These are phyloP conservation scores for Usnea hakonensis DNA, from an alignment of 495 filamentous ascomycete species.

Conservation along the genomic window DNA sequence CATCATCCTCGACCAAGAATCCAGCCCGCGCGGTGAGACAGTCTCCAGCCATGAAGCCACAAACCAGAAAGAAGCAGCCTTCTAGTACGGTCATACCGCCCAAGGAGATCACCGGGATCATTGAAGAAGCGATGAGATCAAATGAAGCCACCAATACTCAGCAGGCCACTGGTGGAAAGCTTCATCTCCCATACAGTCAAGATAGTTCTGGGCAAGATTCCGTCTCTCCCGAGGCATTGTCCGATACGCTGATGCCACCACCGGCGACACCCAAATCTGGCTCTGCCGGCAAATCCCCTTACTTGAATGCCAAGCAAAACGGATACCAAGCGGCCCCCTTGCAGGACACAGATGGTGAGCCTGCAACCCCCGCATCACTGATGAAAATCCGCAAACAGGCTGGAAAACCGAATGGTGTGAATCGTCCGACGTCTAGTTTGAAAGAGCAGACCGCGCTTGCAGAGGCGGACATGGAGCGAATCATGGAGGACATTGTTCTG, in stretches of 20 bases:
- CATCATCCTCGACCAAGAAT: slow-evolving; percentile 36
- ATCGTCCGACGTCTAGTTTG: slow-evolving; percentile 34
- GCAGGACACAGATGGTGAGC: slow-evolving; percentile 31
- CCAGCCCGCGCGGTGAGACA: slow-evolving; percentile 51
- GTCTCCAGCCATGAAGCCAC: slow-evolving; percentile 79
- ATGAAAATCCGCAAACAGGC: slow-evolving; percentile 56
- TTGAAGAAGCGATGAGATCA: slow-evolving; percentile 28
- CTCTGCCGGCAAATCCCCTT: slow-evolving; percentile 46
- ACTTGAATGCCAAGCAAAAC: slow-evolving; percentile 37
- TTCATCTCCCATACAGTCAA: slow-evolving; percentile 39
- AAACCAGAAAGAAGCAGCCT: slow-evolving; percentile 48
- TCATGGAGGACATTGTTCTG: slow-evolving; percentile 59
- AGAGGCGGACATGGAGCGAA: slow-evolving; percentile 42
- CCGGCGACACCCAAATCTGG: slow-evolving; percentile 48
- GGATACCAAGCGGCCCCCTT: slow-evolving; percentile 19
- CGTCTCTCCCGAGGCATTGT: slow-evolving; percentile 62
- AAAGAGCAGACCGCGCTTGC: slow-evolving; percentile 26
- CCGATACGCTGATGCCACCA: slow-evolving; percentile 65
- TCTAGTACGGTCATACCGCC: slow-evolving; percentile 50
- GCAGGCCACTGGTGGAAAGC: slow-evolving; percentile 32
- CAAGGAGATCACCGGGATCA: slow-evolving; percentile 46
- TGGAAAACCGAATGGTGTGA: slow-evolving; percentile 22
- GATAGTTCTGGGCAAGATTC: slow-evolving; percentile 61
- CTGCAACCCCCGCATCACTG: slow-evolving; percentile 78
- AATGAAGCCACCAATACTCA: slow-evolving; percentile 28